A percentile compares a stretch with the other conserved stretches of the same genome.
phyloP scores from a whole-genome alignment of 768 basidiomycete species.

The Collybia mongolica region DNA sequence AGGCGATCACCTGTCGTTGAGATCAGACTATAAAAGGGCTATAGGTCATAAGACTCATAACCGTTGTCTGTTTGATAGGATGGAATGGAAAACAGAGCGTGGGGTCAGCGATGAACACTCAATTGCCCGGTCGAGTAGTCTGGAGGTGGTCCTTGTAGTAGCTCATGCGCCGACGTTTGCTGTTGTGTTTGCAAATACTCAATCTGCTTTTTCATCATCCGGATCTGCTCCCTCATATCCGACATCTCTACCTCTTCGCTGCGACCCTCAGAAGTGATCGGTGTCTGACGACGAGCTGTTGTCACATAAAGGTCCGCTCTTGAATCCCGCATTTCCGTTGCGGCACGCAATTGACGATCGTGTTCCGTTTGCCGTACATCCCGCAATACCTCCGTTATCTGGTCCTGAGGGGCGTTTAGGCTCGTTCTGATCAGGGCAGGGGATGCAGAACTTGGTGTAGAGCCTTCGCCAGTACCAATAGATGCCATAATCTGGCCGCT shows the following conservation, averaged over 20 bases:
- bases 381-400: not conserved
- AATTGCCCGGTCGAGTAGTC: constrained; percentile 5
- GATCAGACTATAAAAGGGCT: too few relatives aligned
- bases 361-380: too few relatives aligned
- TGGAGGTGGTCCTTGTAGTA: constrained; percentile 14
- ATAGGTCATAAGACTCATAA: too few relatives aligned
- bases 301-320: not conserved
- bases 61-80: too few relatives aligned
- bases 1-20: too few relatives aligned
- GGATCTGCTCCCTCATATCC: constrained; percentile 10
- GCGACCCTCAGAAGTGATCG: not conserved
- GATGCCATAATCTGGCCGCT: not conserved
- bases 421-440: not conserved
- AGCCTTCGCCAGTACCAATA: not conserved
- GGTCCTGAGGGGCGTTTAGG: not conserved
- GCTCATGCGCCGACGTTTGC: constrained; percentile 8
- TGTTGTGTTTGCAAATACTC: constrained; percentile 10
- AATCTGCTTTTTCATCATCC: constrained; percentile 13
- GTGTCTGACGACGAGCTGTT: not conserved
- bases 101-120: too few relatives aligned
- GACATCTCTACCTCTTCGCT: constrained; percentile 1
- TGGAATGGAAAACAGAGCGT: too few relatives aligned
- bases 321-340: too few relatives aligned
- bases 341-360: not conserved
- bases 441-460: not conserved